Evolutionary conservation across 495 filamentous ascomycete genomes (phyloP).

Genomic region (Pyrenula aspistea): DNA sequence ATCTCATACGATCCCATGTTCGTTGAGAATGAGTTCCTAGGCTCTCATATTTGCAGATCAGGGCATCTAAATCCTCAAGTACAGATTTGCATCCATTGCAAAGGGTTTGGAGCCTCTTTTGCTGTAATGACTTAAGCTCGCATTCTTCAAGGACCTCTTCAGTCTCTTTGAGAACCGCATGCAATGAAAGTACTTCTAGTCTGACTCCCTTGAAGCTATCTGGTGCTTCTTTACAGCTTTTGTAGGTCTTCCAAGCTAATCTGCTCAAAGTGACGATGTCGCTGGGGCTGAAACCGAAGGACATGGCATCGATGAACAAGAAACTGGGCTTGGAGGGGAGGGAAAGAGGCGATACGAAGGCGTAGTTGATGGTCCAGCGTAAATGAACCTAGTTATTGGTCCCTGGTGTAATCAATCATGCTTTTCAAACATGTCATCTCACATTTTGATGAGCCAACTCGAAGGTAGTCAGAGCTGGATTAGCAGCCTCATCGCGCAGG

Average conservation of each 20-base stretch:
- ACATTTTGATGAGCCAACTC: too few species aligned
- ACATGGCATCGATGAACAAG: constrained; percentile 6
- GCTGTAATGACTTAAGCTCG: constrained; percentile 7
- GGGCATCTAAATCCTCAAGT: constrained; percentile 15
- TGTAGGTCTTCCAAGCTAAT: constrained; percentile 19
- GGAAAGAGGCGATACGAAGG: too few species aligned
- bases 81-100: constrained; percentile 14
- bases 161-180: constrained; percentile 22
- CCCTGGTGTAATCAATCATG: too few species aligned
- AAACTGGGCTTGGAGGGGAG: not conserved
- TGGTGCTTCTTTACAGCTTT: constrained; percentile 20
- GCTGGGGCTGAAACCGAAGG: constrained; percentile 17
- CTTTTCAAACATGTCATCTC: too few species aligned
- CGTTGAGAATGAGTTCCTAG: constrained; percentile 22
- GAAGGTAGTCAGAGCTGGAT: too few species aligned
- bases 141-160: constrained; percentile 16
- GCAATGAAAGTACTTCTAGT: constrained; percentile 21
- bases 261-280: constrained; percentile 16
- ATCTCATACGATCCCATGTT: constrained; percentile 26
- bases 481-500: too few species aligned
- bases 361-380: too few species aligned
- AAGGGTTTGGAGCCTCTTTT: constrained; percentile 13
- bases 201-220: constrained; percentile 19
- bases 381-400: too few species aligned
- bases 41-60: constrained; percentile 19